Evolutionary conservation across 2,329 filamentous ascomycete genomes (phyloP), one percentile per base, ranked within the genome.

Genomic region (Hypocrella siamensis): DNA sequence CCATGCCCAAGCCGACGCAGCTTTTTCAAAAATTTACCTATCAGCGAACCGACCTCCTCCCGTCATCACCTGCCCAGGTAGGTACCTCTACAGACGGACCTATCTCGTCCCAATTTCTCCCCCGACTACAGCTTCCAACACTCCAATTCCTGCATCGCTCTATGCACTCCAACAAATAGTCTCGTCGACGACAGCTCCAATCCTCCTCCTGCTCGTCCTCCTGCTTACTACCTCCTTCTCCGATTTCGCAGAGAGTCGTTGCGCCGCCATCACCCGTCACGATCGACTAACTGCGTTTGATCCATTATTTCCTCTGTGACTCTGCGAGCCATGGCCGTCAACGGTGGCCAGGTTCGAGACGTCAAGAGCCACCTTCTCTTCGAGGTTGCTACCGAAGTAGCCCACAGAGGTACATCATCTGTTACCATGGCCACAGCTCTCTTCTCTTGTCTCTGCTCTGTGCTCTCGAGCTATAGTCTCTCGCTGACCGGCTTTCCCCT

Each of bases 361-460:
- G 82, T 96, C 48, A 85, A 81, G 63, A 90, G 93, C 58, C 90
- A 96, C 61, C 67, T 92, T 49, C 79, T 98, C 45, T 98, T 98
- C 53, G 90, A 98, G 63, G 68, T 96, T 48, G 85, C 90, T 38
- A 96, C 90, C 16, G 90, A 98, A 56, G 90, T 96, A 46, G 90
- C 90, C 39, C 93, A 96, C 67, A 75, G 90, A 70, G 83, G 83
- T 88, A 67, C 44, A 26, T 26, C 3, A 22, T 22, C 15, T n/a
- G 6, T 6, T 6, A n/a, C 15, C 8, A 27, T 27, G 6, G 65
- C 35, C 35, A 33, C 36, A 31, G 38, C 31, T 37, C 22, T 26
- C 27, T 24, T 37, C 18, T 18, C 7, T 24, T 16, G n/a, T 34
- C 22, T 18, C 25, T 25, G 34, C 38, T 22, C 7, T 7, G 7